These are phyloP conservation scores for Ceratocystis cacaofunesta DNA, from an alignment of 2,329 filamentous ascomycete genomes.

Conservation along the genomic window DNA sequence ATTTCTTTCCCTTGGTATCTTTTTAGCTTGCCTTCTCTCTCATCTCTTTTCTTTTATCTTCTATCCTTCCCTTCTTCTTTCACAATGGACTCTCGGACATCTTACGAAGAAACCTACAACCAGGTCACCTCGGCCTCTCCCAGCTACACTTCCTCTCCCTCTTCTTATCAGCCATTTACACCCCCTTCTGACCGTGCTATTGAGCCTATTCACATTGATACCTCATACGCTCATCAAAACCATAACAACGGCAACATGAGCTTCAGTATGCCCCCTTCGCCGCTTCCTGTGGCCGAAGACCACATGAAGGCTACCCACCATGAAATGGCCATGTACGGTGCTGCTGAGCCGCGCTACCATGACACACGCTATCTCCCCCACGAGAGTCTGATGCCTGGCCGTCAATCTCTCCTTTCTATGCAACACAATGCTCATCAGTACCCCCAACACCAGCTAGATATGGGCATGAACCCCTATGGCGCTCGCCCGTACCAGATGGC, in stretches of 20 bases:
- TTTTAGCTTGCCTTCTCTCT: constrained; percentile 2
- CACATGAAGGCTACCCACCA: constrained; percentile 7
- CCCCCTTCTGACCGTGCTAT: constrained; percentile 28
- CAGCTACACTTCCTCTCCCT: constrained; percentile 29
- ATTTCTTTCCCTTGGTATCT: constrained; percentile 5
- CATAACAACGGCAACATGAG: constrained; percentile 10
- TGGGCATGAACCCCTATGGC: constrained; percentile 10
- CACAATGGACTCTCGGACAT: constrained; percentile 27
- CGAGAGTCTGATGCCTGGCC: constrained; percentile 2
- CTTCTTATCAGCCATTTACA: constrained; percentile 31
- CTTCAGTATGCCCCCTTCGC: constrained; percentile 12
- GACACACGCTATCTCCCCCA: constrained; percentile 5
- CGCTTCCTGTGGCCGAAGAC: neutral
- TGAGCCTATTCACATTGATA: constrained; percentile 13
- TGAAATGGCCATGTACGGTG: constrained; percentile 10
- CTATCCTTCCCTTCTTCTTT: constrained; percentile 22
- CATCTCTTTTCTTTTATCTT: constrained; percentile 10
- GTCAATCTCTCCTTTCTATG: constrained; percentile 8
- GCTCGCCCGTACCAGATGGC: constrained; percentile 7
- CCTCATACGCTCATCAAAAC: neutral
- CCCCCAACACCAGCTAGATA: constrained; percentile 10
- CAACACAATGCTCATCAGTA: constrained; percentile 12
- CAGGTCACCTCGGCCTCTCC: constrained; percentile 22
- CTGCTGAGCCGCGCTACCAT: constrained; percentile 7
- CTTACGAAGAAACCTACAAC: constrained; percentile 29